Base-by-base conservation (phyloP, 805 yeast genomes). In the Lachancea dasiensis region DNA sequence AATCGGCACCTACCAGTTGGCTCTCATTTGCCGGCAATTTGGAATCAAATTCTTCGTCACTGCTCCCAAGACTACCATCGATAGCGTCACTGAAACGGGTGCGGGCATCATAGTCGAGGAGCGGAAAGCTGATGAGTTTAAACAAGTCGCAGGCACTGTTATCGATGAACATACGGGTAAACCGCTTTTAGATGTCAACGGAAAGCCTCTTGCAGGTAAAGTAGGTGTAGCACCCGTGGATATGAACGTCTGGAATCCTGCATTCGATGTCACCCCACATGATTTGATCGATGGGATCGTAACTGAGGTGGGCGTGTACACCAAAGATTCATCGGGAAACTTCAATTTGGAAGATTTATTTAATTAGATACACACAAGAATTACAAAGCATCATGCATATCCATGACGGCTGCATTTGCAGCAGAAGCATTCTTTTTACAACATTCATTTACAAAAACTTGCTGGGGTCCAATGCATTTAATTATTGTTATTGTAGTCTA, bases 1-100 rank as follows among this genome's bases (percentile, higher is more conserved):
- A 64, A 90, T 90, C 36, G 98, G 98, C 16, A 92, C 97, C 0
- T 85, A 77, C 63, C 97, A 89, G 63, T 64, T 90, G 46, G 82
- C 97, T 0, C 65, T 86, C 41, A 80, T 95, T 14, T 72, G 79
- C 42, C 67, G 65, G 44, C 73, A 74, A 36, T 72, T 72, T 39
- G 79, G 75, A 5, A 77, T 89, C 50, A 81, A 81, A 54, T 90
- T 92, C 51, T 78, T 86, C 31, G 95, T 92, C 7, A 97, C 96
- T 20, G 97, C 97, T 1, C 97, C 97, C 35, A 83, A 75, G 31
- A 87, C 97, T 1, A 86, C 97, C 0, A 79, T 90, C 46, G 98
- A 90, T 58, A 62, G 70, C 43, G 61, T 67, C 6, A 82, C 86
- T 1, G 51, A 63, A 9, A 58, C 73, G 3, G 97, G 97, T 16